Evolutionary conservation across 2,329 filamentous ascomycete genomes (phyloP).

Genomic region (Chaetomium globosum): DNA sequence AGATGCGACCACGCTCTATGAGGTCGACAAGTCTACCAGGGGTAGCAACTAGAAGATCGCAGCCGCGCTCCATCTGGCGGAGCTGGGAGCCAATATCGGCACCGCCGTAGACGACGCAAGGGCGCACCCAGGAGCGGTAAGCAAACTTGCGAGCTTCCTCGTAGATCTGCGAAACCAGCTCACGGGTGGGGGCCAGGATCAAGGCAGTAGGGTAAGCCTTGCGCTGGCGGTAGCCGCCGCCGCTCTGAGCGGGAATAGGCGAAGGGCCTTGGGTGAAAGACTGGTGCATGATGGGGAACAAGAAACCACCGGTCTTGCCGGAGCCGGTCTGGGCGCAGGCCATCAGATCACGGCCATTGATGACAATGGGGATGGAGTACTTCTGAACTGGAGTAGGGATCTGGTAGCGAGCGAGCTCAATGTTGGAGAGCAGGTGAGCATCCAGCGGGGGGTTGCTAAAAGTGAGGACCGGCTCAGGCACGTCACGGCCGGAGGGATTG

Average conservation of each 20-base stretch:
- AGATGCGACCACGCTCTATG: slow-evolving; percentile 98
- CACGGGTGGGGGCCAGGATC: slow-evolving; percentile 94
- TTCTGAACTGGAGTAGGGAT: slow-evolving; percentile 97
- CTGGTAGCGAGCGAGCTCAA: slow-evolving; percentile 91
- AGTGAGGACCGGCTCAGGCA: slow-evolving; percentile 84
- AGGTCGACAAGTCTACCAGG: slow-evolving; percentile 96
- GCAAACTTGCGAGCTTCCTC: slow-evolving; percentile 97
- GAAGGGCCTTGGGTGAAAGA: slow-evolving; percentile 89
- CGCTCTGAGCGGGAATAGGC: slow-evolving; percentile 63
- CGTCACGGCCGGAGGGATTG: slow-evolving; percentile 90
- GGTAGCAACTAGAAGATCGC: slow-evolving; percentile 94
- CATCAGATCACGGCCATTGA: slow-evolving; percentile 97
- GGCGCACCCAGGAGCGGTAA: slow-evolving; percentile 98
- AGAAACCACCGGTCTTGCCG: slow-evolving; percentile 99
- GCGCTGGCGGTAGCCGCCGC: slow-evolving; percentile 83
- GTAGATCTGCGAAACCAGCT: slow-evolving; percentile 97
- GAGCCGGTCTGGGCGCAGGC: slow-evolving; percentile 99
- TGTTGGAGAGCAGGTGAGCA: slow-evolving; percentile 90
- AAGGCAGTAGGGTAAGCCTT: slow-evolving; percentile 97
- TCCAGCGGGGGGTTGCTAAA: slow-evolving; percentile 97
- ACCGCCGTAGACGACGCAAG: slow-evolving; percentile 98
- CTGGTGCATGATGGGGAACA: slow-evolving; percentile 98
- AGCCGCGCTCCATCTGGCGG: slow-evolving; percentile 95
- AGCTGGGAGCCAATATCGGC: slow-evolving; percentile 98
- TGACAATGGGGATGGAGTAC: slow-evolving; percentile 98